phyloP scores from a whole-genome alignment of 176 grass and related monocot species.

The Themeda triandra region DNA sequence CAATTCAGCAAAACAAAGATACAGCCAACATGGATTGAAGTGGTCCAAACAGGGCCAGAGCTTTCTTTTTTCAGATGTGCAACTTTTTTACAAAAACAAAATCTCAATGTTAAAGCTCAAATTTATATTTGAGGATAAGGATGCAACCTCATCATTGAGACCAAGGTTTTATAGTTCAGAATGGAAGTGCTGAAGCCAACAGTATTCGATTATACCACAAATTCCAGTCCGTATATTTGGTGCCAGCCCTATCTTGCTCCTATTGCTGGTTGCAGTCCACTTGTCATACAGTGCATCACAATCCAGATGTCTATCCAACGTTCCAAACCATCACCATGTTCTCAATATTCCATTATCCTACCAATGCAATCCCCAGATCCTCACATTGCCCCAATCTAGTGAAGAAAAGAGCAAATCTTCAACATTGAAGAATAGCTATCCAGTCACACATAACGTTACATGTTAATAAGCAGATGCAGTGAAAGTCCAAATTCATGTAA shows the following conservation, averaged over 20 bases:
- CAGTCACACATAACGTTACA: constrained; percentile 16
- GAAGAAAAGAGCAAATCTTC: constrained; percentile 59
- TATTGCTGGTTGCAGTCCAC: constrained; percentile 44
- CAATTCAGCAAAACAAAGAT: neutral
- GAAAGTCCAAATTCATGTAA: constrained; percentile 3
- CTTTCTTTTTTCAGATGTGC: neutral
- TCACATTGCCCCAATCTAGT: constrained; percentile 52
- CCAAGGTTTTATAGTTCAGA: constrained; percentile 18
- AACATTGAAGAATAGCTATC: constrained; percentile 34
- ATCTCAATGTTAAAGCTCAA: neutral
- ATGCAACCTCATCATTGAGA: constrained; percentile 9
- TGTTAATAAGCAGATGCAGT: constrained; percentile 18
- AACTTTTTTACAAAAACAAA: neutral
- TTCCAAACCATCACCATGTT: constrained; percentile 46
- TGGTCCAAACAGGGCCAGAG: neutral
- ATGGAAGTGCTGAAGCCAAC: constrained; percentile 38
- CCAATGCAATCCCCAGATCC: constrained; percentile 53
- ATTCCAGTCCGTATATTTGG: constrained; percentile 28
- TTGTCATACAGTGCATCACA: constrained; percentile 43
- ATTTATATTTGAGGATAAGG: constrained; percentile 29
- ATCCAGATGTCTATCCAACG: constrained; percentile 51
- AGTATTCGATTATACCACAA: constrained; percentile 46
- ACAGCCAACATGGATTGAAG: constrained; percentile 2
- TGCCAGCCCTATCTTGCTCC: constrained; percentile 48
- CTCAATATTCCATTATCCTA: constrained; percentile 53